Evolutionary conservation across 495 filamentous ascomycete species (phyloP).

Genomic region (Talaromyces adpressus): DNA sequence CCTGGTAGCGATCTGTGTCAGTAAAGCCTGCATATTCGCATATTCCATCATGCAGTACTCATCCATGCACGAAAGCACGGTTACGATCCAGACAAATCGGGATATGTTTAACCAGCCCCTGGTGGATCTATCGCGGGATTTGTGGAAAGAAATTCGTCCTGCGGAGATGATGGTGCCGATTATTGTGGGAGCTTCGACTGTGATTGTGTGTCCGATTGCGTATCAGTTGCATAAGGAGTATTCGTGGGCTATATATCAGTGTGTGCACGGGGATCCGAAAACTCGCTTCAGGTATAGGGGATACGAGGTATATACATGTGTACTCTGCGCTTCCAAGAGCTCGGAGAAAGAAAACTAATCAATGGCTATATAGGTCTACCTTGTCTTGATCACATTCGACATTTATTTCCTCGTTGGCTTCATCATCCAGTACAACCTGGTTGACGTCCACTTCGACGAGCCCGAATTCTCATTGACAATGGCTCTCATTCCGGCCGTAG

Average conservation of each 20-base stretch:
- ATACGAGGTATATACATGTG: slow-evolving; percentile 14
- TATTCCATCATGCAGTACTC: slow-evolving; percentile 14
- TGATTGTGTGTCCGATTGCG: slow-evolving; percentile 11
- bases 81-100: not conserved
- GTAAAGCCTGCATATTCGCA: slow-evolving; percentile 14
- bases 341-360: not conserved
- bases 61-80: slow-evolving; percentile 4
- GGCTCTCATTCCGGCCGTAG: slow-evolving; percentile 13
- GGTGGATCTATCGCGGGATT: slow-evolving; percentile 11
- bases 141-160: slow-evolving; percentile 13
- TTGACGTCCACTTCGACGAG: slow-evolving; percentile 19
- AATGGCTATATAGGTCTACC: slow-evolving; percentile 11
- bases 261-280: slow-evolving; percentile 12
- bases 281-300: slow-evolving; percentile 11
- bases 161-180: slow-evolving; percentile 12
- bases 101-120: slow-evolving; percentile 8
- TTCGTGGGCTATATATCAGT: slow-evolving; percentile 18
- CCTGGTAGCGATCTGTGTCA: slow-evolving; percentile 18
- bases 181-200: slow-evolving; percentile 13
- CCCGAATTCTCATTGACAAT: slow-evolving; percentile 18
- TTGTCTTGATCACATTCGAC: slow-evolving; percentile 15
- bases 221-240: slow-evolving; percentile 18
- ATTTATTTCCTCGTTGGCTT: slow-evolving; percentile 18
- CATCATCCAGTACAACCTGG: slow-evolving; percentile 17
- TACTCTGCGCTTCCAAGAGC: not conserved